Evolutionary conservation across 1,284 basidiomycete genomes (phyloP).

Genomic region (Leccinum angustisporum): DNA sequence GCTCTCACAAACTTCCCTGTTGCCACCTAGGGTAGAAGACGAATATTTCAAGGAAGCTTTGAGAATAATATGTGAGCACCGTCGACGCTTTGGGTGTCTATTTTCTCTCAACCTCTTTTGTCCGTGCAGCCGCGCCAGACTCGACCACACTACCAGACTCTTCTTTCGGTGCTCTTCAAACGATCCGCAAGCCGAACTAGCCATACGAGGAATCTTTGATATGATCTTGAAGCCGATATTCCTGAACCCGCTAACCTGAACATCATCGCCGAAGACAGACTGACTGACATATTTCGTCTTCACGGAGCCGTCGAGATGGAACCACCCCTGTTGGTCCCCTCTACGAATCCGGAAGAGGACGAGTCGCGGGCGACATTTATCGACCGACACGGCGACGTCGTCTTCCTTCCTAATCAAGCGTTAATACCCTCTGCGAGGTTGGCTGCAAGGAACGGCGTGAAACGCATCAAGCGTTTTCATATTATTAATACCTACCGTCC

Average conservation of each 20-base stretch:
- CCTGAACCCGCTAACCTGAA: slow-evolving; percentile 76
- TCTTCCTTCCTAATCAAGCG: slow-evolving; percentile 77
- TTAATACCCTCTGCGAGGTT: slow-evolving; percentile 84
- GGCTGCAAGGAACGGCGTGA: slow-evolving; percentile 71
- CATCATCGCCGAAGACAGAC: slow-evolving; percentile 74
- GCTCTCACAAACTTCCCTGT: slow-evolving; percentile 75
- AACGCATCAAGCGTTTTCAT: slow-evolving; percentile 89
- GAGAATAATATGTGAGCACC: slow-evolving; percentile 65
- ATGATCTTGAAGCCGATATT: slow-evolving; percentile 70
- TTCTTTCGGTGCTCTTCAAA: slow-evolving; percentile 70
- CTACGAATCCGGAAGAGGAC: slow-evolving; percentile 28
- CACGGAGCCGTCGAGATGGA: slow-evolving; percentile 90
- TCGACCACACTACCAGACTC: slow-evolving; percentile 72
- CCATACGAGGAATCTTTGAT: slow-evolving; percentile 72
- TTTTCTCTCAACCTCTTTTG: not conserved
- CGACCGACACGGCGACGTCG: slow-evolving; percentile 81
- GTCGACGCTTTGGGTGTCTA: not conserved
- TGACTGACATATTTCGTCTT: slow-evolving; percentile 77
- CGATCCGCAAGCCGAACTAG: slow-evolving; percentile 52
- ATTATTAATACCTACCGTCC: slow-evolving; percentile 72
- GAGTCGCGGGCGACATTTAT: slow-evolving; percentile 67
- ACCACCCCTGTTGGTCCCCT: slow-evolving; percentile 80
- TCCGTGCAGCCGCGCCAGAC: slow-evolving; percentile 59
- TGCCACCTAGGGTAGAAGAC: slow-evolving; percentile 78
- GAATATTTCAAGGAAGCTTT: slow-evolving; percentile 84